A percentile compares a stretch with the other conserved stretches of the same genome.
These are phyloP conservation scores for Nothophoma quercina DNA, from an alignment of 2,329 filamentous ascomycete genomes.

Conservation along the genomic window DNA sequence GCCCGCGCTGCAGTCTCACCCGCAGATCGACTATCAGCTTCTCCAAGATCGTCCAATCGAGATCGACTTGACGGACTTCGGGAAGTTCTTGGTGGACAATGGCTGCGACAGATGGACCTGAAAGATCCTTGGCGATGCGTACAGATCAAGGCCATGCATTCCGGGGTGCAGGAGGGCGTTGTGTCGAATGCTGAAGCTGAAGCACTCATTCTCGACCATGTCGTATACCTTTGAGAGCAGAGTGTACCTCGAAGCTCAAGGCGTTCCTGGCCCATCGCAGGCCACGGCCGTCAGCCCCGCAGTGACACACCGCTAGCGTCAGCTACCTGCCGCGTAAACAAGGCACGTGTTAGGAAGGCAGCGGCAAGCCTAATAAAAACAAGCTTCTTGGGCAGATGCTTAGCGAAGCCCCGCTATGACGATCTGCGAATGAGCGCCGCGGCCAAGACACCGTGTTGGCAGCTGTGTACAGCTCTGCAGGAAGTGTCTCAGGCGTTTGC, in stretches of 20 bases:
- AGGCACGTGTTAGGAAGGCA: too few relatives aligned
- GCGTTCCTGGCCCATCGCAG: constrained; percentile 5
- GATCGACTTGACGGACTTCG: neutral
- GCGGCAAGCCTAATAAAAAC: constrained; percentile 12
- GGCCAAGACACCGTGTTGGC: constrained; percentile 6
- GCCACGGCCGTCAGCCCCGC: neutral
- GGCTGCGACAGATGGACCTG: neutral
- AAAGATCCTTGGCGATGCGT: neutral
- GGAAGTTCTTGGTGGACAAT: neutral
- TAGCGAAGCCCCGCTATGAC: constrained; percentile 23
- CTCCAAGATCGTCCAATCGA: constrained; percentile 12
- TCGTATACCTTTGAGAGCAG: too few relatives aligned
- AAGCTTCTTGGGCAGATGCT: constrained; percentile 32
- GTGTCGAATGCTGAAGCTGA: neutral
- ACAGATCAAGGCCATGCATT: neutral
- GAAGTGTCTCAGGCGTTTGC: neutral
- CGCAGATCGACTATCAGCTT: constrained; percentile 15
- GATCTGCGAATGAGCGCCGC: constrained; percentile 19
- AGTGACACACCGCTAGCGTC: constrained; percentile 6
- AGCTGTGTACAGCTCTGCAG: constrained; percentile 1
- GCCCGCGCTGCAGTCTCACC: constrained; percentile 20
- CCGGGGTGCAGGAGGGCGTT: neutral
- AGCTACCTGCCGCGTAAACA: neutral
- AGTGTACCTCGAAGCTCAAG: too few relatives aligned
- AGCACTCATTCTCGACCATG: neutral